These are phyloP conservation scores for Trichodelitschia bisporula DNA, from an alignment of 495 filamentous ascomycete genomes.

Conservation along the genomic window DNA sequence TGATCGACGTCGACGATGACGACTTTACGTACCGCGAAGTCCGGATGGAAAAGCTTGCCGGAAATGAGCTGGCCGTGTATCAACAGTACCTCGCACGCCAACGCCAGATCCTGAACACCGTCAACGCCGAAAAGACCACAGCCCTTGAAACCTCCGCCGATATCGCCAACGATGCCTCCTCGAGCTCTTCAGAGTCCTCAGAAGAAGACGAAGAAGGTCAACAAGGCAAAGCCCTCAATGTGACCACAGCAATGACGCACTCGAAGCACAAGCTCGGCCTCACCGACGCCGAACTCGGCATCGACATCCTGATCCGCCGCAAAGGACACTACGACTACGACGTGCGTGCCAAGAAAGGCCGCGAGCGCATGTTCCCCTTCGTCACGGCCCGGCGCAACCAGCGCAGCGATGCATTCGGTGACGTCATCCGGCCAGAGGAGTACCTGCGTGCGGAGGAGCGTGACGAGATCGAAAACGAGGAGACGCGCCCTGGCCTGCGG, in stretches of 20 bases:
- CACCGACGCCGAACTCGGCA: conserved; percentile 65
- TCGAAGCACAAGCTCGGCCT: conserved; percentile 58
- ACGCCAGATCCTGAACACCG: conserved; percentile 50
- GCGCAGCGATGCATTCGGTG: conserved; percentile 75
- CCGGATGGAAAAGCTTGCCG: conserved; percentile 36
- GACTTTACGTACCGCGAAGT: conserved; percentile 22
- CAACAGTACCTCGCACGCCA: conserved; percentile 76
- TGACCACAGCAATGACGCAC: conserved; percentile 57
- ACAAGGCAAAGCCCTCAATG: conserved; percentile 78
- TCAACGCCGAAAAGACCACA: conserved; percentile 38
- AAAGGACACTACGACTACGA: conserved; percentile 81
- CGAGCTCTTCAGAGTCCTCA: conserved; percentile 52
- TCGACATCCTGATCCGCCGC: conserved; percentile 73
- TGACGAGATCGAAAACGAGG: conserved; percentile 49
- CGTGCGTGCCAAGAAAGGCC: conserved; percentile 74
- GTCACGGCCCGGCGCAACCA: conserved; percentile 38
- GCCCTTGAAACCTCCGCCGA: conserved; percentile 46
- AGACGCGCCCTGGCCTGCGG: conserved; percentile 19
- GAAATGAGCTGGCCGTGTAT: conserved; percentile 52
- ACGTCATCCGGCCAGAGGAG: conserved; percentile 78
- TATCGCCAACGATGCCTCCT: conserved; percentile 60
- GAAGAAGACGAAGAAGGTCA: conserved; percentile 78
- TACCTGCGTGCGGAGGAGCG: conserved; percentile 84
- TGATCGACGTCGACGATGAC: neutral
- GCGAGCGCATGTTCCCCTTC: conserved; percentile 81